phyloP scores from a whole-genome alignment of 306 rosid genomes.

The Corylus heterophylla region DNA sequence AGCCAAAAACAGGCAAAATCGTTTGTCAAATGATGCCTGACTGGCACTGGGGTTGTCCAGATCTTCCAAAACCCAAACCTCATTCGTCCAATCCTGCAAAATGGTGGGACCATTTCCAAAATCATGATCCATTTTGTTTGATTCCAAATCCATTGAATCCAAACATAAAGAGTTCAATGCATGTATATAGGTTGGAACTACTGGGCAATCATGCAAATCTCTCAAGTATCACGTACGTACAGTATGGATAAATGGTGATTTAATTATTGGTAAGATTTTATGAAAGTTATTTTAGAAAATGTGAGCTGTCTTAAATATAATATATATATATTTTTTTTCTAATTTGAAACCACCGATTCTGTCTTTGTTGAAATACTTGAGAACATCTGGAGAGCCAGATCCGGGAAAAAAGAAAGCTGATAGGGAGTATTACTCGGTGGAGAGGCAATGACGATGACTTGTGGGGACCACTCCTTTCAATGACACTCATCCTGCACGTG shows the following conservation, averaged over 20 bases:
- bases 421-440: not conserved
- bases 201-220: not conserved
- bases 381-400: constrained; percentile 11
- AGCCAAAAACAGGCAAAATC: too few species aligned
- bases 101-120: constrained; percentile 36
- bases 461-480: constrained; percentile 25
- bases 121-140: not conserved
- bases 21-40: too few species aligned
- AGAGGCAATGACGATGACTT: not conserved
- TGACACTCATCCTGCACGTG: constrained; percentile 43
- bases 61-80: constrained; percentile 26
- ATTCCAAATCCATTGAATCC: constrained; percentile 7
- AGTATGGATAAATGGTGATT: too few species aligned
- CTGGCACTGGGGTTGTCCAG: constrained; percentile 35
- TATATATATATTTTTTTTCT: too few species aligned
- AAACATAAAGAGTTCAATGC: not conserved
- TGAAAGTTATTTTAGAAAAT: too few species aligned
- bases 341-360: not conserved
- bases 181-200: not conserved
- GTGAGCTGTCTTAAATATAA: too few species aligned
- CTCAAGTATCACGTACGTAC: too few species aligned
- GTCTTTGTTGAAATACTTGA: constrained; percentile 1
- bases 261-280: too few species aligned
- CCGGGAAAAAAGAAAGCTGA: not conserved
- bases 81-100: constrained; percentile 31